Base-by-base conservation (phyloP, 1,139 yeast genomes). In the Hemisphaericaspora xylanilytica region DNA sequence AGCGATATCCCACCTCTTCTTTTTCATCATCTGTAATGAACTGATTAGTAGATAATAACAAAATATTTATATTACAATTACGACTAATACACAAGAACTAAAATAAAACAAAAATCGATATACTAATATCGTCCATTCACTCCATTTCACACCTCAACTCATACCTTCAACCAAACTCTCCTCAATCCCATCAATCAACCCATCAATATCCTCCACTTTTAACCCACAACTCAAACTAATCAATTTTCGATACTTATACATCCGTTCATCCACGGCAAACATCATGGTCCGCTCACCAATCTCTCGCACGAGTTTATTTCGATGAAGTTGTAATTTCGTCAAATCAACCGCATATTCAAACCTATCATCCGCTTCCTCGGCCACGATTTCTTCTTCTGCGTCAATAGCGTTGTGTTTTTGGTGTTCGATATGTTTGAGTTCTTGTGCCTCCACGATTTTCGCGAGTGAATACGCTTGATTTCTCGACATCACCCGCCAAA, bases 191-290 rank as follows among this genome's bases (percentile, higher is more conserved):
- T 70, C 75, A 17, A 70, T 65, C 33, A 70, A 60, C 34, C 82
- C 78, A 53, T 88, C 96, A 43, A 90, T 83, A 47, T 85, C 92
- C 43, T 86, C 95, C 24, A 81, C 73, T 41, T 80, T 78, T 43
- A 88, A 73, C 3, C 88, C 95, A 51, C 97, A 88, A 43, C 94
- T 84, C 45, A 82, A 74, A 37, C 96, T 81, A 34, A 92, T 81
- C 47, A 92, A 70, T 53, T 80, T 80, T 49, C 95, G 75, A 65
- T 89, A 90, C 54, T 87, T 85, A 56, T 81, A 78, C 78, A 89
- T 81, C 59, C 85, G 86, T 14, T 56, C 53, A 49, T 68, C 73
- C 40, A 70, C 59, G 3, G 75, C 75, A 49, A 58, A 67, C 41
- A 51, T 49, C 41, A 60, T 67, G 36, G 73, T 61, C 17, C 67